These are phyloP conservation scores for Blumeria hordei DNA, from an alignment of 2,329 filamentous ascomycete genomes.

Conservation along the genomic window DNA sequence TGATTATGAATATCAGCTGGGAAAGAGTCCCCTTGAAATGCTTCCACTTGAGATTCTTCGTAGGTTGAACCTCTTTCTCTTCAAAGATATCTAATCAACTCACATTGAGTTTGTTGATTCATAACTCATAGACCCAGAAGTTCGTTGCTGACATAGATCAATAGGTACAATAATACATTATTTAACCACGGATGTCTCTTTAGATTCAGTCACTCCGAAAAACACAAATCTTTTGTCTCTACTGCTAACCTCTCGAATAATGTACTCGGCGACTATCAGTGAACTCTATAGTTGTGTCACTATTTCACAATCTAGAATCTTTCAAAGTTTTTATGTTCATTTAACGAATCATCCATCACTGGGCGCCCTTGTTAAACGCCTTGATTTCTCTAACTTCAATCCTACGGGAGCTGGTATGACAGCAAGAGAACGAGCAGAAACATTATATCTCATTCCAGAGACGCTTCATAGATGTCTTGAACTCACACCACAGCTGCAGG, in stretches of 20 bases:
- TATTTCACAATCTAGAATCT: conserved; percentile 62
- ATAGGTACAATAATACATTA: conserved; percentile 50
- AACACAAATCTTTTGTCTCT: conserved; percentile 59
- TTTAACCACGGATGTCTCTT: conserved; percentile 46
- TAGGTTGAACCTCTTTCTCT: conserved; percentile 20
- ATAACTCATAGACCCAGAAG: conserved; percentile 2
- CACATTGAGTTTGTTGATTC: neutral
- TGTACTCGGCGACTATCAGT: conserved; percentile 48
- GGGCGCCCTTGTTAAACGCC: conserved; percentile 50
- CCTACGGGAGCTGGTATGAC: conserved; percentile 54
- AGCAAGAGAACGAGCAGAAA: conserved; percentile 48
- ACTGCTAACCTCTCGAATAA: conserved; percentile 47
- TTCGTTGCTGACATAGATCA: conserved; percentile 4
- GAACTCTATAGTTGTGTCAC: conserved; percentile 61
- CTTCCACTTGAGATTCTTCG: conserved; percentile 48
- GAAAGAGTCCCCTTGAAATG: conserved; percentile 14
- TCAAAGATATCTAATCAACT: neutral
- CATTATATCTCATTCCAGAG: conserved; percentile 49
- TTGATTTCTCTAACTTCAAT: conserved; percentile 74
- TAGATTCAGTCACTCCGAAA: conserved; percentile 51
- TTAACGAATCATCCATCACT: conserved; percentile 40
- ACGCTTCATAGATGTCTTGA: conserved; percentile 49
- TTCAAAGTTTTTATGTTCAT: conserved; percentile 55
- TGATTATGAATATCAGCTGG: conserved; percentile 16
- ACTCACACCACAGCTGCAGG: conserved; percentile 47